Evolutionary conservation across 106 monocot genomes (phyloP).

Genomic region (Chionographis japonica): DNA sequence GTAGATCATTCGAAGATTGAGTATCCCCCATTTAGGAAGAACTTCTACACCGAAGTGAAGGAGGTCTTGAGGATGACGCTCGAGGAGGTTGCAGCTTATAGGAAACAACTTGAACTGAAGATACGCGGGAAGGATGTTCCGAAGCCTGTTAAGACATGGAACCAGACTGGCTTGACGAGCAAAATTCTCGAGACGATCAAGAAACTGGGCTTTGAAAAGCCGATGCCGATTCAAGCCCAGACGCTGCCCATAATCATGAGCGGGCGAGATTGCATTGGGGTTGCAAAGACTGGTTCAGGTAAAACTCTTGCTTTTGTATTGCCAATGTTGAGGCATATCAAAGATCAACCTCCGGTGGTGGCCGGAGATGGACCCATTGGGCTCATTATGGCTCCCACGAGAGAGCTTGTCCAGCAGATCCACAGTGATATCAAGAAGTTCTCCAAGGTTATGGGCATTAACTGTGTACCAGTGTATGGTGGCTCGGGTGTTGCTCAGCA

Average conservation of each 20-base stretch:
- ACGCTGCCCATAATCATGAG: conserved; percentile 94
- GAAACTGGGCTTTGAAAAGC: conserved; percentile 87
- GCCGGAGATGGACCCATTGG: conserved; percentile 95
- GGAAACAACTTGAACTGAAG: conserved; percentile 87
- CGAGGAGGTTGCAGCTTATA: conserved; percentile 61
- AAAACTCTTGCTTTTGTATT: conserved; percentile 95
- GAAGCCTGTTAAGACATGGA: conserved; percentile 94
- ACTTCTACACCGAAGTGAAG: conserved; percentile 89
- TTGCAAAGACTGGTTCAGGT: conserved; percentile 97
- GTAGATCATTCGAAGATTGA: conserved; percentile 93
- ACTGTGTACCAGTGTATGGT: conserved; percentile 89
- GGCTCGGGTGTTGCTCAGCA: conserved; percentile 99
- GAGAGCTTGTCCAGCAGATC: conserved; percentile 96
- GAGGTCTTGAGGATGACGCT: conserved; percentile 73
- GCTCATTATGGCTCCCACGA: conserved; percentile 94
- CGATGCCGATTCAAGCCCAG: conserved; percentile 95
- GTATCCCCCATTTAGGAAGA: conserved; percentile 84
- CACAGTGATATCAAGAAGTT: conserved; percentile 91
- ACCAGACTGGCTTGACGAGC: conserved; percentile 76
- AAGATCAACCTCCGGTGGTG: conserved; percentile 84
- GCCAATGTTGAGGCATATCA: conserved; percentile 95
- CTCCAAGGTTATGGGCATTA: conserved; percentile 63
- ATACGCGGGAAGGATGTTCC: conserved; percentile 95
- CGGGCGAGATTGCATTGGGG: conserved; percentile 92
- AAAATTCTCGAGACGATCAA: conserved; percentile 85